phyloP scores from a whole-genome alignment of 345 rosid species.

The Rubroshorea leprosula region DNA sequence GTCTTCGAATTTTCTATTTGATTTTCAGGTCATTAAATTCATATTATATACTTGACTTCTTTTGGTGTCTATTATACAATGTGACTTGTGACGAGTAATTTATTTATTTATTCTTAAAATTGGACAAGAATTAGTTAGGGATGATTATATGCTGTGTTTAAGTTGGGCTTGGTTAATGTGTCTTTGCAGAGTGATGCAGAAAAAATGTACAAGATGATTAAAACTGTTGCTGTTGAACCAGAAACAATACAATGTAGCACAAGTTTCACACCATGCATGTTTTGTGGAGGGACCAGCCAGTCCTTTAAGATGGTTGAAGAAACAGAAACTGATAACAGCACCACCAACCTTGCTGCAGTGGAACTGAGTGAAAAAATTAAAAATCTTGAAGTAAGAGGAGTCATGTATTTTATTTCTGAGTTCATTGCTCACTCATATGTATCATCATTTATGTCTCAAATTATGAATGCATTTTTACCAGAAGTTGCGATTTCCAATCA shows the following conservation, averaged over 20 bases:
- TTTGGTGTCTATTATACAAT: no score
- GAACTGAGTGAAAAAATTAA: slow-evolving; percentile 50
- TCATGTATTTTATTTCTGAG: slow-evolving; percentile 11
- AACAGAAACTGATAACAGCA: slow-evolving; percentile 24
- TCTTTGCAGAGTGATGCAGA: slow-evolving; percentile 59
- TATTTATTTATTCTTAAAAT: no score
- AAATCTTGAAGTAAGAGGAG: slow-evolving; percentile 20
- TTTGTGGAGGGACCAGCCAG: slow-evolving; percentile 44
- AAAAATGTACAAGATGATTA: slow-evolving; percentile 51
- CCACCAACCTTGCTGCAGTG: slow-evolving; percentile 30
- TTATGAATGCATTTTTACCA: slow-evolving; percentile 1
- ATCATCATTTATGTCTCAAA: neutral
- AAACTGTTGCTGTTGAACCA: slow-evolving; percentile 33
- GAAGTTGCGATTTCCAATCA: neutral
- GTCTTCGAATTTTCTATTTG: neutral
- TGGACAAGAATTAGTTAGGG: neutral
- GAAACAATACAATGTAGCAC: slow-evolving; percentile 18
- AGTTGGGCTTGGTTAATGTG: neutral
- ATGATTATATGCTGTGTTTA: neutral
- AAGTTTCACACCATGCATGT: slow-evolving; percentile 37
- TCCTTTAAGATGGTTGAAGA: slow-evolving; percentile 55
- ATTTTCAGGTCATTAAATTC: neutral
- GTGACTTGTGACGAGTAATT: no score
- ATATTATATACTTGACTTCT: no score
- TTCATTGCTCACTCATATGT: neutral